Percentiles rank a stretch among this genome's conserved stretches.
Evolutionary conservation across 176 grass and related monocot species (phyloP).

Genomic region (Oryza officinalis): DNA sequence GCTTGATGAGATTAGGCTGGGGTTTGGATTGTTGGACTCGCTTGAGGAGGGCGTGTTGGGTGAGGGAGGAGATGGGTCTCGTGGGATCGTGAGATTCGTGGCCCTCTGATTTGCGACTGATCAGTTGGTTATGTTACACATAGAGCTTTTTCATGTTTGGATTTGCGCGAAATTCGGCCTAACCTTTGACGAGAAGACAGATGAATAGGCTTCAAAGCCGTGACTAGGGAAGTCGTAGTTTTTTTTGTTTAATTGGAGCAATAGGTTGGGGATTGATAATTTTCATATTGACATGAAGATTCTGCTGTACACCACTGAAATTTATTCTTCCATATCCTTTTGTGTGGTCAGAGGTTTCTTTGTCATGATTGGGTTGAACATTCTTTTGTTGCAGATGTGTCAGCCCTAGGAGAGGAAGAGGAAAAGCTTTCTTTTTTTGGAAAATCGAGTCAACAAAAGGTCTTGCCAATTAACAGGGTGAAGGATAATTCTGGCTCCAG

Average conservation of each 20-base stretch:
- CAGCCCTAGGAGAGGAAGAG: constrained; percentile 23
- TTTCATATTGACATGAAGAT: not conserved
- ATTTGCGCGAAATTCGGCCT: not conserved
- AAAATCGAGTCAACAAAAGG: not conserved
- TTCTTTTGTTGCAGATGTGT: constrained; percentile 12
- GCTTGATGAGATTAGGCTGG: not conserved
- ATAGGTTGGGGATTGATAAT: not conserved
- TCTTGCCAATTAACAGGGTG: not conserved
- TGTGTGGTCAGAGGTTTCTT: not conserved
- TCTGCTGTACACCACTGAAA: not conserved
- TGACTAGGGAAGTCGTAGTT: not conserved
- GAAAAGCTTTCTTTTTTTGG: not conserved
- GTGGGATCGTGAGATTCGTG: not conserved
- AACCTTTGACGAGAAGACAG: not conserved
- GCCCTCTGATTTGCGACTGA: not conserved
- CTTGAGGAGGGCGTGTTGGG: not conserved
- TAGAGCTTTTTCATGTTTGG: not conserved
- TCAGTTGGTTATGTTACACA: not conserved
- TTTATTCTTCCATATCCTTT: not conserved
- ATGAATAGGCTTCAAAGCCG: not conserved
- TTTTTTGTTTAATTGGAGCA: not conserved
- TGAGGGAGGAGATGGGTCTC: no score
- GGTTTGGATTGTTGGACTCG: not conserved
- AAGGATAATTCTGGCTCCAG: not conserved
- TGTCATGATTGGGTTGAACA: not conserved